A percentile compares a stretch with the other conserved stretches of the same genome.
phyloP scores from a whole-genome alignment of 805 yeast genomes.

The Metschnikowia orientalis region DNA sequence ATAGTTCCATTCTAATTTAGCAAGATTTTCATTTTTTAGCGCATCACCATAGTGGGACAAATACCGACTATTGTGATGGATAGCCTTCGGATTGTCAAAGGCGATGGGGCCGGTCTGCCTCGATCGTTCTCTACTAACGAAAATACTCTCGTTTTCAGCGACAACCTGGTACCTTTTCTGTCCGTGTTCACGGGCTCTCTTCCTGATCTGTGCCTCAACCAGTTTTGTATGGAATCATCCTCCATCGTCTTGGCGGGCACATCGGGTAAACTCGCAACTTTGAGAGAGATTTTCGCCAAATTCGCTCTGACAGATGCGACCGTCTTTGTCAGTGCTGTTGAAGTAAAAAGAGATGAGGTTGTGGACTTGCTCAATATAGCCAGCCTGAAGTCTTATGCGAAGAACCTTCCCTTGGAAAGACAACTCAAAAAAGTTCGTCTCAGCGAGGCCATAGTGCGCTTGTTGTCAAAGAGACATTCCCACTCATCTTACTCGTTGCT shows the following conservation, averaged over 20 bases:
- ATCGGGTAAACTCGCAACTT: constrained; percentile 30
- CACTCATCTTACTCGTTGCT: constrained; percentile 1
- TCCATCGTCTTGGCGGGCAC: constrained; percentile 6
- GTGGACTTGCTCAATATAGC: constrained; percentile 23
- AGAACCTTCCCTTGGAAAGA: constrained; percentile 16
- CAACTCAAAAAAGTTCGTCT: constrained; percentile 12
- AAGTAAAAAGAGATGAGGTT: constrained; percentile 25
- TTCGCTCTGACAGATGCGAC: constrained; percentile 10
- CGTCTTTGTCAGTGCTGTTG: constrained; percentile 25
- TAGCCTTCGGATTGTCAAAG: no score
- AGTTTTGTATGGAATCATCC: constrained; percentile 1
- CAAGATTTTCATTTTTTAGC: no score
- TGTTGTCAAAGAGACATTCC: constrained; percentile 4
- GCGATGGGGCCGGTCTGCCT: no score
- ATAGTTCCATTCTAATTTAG: no score
- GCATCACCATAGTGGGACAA: no score
- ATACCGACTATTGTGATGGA: no score
- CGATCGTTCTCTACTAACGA: constrained; percentile 4
- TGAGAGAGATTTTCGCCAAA: constrained; percentile 18
- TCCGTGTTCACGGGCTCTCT: constrained; percentile 9
- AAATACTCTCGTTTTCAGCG: constrained; percentile 4
- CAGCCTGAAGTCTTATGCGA: constrained; percentile 9
- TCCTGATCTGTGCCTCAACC: constrained; percentile 9
- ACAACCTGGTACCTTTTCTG: constrained; percentile 7
- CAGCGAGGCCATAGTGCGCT: constrained; percentile 7